Base-by-base conservation (phyloP, 2,329 filamentous ascomycete species). In the Cladosporium sp. region DNA sequence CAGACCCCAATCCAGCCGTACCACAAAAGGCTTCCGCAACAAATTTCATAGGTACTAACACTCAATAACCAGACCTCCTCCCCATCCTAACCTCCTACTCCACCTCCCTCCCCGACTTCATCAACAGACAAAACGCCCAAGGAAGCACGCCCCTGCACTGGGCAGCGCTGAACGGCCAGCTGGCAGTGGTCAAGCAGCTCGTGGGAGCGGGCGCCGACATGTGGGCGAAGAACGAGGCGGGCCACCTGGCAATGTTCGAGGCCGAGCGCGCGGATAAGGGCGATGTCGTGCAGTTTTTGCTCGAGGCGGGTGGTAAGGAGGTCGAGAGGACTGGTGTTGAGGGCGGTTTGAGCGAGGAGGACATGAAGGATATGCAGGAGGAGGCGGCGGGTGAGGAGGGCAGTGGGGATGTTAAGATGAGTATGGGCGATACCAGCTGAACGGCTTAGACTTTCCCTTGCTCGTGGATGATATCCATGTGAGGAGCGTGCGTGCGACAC, bases 71-170 rank as follows among this genome's bases (percentile, higher is more conserved):
- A 16, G 38, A 52, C 32, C 50, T 52, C 56, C 32, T 57, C 61
- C 52, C 58, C 53, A 46, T 59, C 49, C 25, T 48, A 16, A 19
- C 36, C 11, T 15, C 38, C 27, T 48, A 48, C 45, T 48, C 59
- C 38, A 59, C 73, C 3, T 48, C 75, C 43, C 70, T 75, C 15
- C 19, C 48, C 39, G 65, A 68, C 73, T 67, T 84, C 57, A 68
- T 90, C 19, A 85, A 89, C 59, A 73, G 78, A 2, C 76, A 79
- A 54, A 98, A 98, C 63, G 75, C 82, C 54, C 85, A 86, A 39
- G 91, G 90, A 38, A 97, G 96, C 72, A 96, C 92, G 1, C 81
- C 89, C 0, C 75, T 98, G 51, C 93, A 98, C 71, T 97, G 91
- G 91, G 92, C 92, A 0, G 87, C 89, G 0, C 73, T 96, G 49